These are phyloP conservation scores for Lentinula aciculospora DNA, from an alignment of 768 basidiomycete genomes.

Conservation along the genomic window DNA sequence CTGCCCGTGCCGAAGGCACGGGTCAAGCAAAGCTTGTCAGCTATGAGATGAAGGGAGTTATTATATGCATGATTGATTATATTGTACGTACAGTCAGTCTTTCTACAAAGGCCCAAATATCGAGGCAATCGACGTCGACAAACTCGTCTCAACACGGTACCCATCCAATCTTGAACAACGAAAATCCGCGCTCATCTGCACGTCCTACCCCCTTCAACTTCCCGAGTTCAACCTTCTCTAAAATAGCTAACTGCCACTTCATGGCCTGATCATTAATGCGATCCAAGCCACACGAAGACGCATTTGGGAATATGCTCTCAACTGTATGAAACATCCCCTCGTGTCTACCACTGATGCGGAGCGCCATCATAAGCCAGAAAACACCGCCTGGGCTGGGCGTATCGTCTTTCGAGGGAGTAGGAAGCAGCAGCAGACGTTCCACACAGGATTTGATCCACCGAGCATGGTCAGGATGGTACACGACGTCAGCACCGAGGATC, in stretches of 20 bases:
- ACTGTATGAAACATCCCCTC: conserved; percentile 55
- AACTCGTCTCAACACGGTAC: conserved; percentile 7
- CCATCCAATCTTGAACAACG: conserved; percentile 73
- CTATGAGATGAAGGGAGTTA: no score
- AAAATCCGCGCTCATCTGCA: conserved; percentile 67
- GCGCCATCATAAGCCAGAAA: conserved; percentile 72
- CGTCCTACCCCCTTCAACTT: conserved; percentile 54
- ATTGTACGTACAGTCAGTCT: no score
- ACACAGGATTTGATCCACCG: conserved; percentile 64
- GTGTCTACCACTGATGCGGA: conserved; percentile 60
- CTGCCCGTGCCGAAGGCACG: no score
- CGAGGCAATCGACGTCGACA: not conserved
- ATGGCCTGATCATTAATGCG: not conserved
- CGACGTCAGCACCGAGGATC: conserved; percentile 74
- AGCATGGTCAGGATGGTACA: conserved; percentile 70
- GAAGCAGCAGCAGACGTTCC: conserved; percentile 37
- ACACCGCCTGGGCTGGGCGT: conserved; percentile 29
- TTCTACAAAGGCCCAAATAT: not conserved
- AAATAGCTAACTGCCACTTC: conserved; percentile 34
- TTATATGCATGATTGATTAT: no score
- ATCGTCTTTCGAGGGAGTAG: conserved; percentile 8
- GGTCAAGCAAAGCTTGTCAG: no score
- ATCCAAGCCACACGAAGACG: not conserved
- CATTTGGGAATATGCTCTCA: conserved; percentile 42
- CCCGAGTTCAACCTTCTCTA: conserved; percentile 40